Conservation (phyloP, 2,329 filamentous ascomycete genomes). For the Cercospora sp. region DNA sequence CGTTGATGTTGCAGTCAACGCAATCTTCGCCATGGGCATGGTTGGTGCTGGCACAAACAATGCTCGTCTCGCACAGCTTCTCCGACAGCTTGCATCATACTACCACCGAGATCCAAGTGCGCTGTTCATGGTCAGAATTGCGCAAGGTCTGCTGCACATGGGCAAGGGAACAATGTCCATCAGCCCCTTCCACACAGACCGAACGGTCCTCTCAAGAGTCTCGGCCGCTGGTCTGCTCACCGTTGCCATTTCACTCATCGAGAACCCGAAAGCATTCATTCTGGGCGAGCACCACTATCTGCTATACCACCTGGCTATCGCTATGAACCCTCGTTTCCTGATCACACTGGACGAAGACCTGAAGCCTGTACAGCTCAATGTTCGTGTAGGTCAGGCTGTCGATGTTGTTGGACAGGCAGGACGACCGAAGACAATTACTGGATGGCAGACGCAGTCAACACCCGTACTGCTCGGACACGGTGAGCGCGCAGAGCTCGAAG, state of each 20-base stretch:
- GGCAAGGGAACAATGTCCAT: constrained; percentile 96
- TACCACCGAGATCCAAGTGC: constrained; percentile 96
- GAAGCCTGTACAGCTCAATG: constrained; percentile 90
- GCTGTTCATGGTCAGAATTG: constrained; percentile 98
- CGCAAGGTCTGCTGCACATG: constrained; percentile 96
- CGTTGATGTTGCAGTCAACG: constrained; percentile 95
- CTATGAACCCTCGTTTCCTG: constrained; percentile 95
- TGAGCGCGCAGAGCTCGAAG: constrained; percentile 93
- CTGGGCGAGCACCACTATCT: constrained; percentile 80
- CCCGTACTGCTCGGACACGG: constrained; percentile 92
- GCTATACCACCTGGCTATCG: constrained; percentile 93
- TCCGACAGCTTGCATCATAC: constrained; percentile 94
- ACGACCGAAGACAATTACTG: constrained; percentile 96
- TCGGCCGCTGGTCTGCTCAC: constrained; percentile 85
- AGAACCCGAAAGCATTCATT: constrained; percentile 79
- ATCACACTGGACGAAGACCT: constrained; percentile 94
- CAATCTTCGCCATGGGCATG: constrained; percentile 98
- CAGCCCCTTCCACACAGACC: constrained; percentile 99
- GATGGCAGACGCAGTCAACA: constrained; percentile 99
- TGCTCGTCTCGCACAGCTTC: constrained; percentile 87
- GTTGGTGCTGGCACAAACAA: constrained; percentile 97
- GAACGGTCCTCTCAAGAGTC: constrained; percentile 90
- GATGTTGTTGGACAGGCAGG: constrained; percentile 97
- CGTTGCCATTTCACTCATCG: constrained; percentile 89
- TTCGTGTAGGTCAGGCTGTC: constrained; percentile 95